Evolutionary conservation across 257 asterid species (phyloP).

Genomic region (Solanum corneliomulleri): DNA sequence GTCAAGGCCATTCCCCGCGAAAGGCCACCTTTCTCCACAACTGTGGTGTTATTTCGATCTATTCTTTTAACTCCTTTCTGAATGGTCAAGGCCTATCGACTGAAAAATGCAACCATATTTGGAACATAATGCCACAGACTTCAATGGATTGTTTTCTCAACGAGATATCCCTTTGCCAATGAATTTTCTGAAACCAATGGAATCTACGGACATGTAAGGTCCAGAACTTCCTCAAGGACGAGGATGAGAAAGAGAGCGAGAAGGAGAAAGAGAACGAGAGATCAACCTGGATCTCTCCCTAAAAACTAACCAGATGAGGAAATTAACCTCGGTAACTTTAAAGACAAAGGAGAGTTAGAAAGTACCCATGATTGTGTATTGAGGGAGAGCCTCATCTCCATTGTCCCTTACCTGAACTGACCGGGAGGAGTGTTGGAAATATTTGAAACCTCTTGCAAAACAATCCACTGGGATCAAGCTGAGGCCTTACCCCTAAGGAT

Average conservation of each 20-base stretch:
- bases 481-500: neutral
- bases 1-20: no score
- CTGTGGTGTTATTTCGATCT: neutral
- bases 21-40: no score
- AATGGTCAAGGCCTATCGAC: neutral
- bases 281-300: neutral
- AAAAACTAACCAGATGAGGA: neutral
- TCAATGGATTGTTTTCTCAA: neutral
- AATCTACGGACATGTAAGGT: neutral
- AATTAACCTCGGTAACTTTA: neutral
- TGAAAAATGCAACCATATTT: neutral
- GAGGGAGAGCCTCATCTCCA: neutral
- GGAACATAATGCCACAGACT: neutral
- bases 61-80: neutral
- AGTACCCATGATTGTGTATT: neutral
- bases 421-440: neutral
- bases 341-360: neutral
- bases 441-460: no score
- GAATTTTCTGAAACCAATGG: neutral
- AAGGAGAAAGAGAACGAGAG: neutral
- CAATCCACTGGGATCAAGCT: neutral
- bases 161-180: neutral
- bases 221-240: neutral
- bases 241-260: neutral
- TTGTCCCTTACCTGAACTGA: neutral